Percentiles rank a stretch among this genome's conserved stretches.
Conservation (phyloP, 2,329 filamentous ascomycete genomes). For the Grosmannia clavigera region DNA sequence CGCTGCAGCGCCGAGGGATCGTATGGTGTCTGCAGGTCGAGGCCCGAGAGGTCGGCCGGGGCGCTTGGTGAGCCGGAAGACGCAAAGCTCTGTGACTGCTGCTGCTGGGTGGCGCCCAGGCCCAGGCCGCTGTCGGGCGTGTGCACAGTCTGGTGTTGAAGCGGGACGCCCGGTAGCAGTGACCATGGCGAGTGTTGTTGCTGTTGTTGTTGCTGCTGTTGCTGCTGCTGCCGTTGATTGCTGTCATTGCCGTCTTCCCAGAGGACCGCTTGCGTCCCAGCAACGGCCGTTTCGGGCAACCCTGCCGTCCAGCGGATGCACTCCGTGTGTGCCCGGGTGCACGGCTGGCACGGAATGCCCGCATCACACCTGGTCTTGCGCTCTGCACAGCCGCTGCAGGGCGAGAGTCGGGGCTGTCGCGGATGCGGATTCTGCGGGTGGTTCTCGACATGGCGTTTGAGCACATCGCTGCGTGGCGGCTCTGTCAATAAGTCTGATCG, state of each 20-base stretch:
- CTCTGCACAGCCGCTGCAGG: neutral
- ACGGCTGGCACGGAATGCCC: neutral
- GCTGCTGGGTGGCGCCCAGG: no score
- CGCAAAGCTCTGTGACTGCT: neutral
- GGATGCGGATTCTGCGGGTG: conserved; percentile 2
- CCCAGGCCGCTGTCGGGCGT: neutral
- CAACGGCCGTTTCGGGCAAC: neutral
- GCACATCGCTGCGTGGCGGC: conserved; percentile 1
- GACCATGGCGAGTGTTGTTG: neutral
- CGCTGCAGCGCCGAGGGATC: neutral
- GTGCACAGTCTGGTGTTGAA: neutral
- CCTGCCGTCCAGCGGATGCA: neutral
- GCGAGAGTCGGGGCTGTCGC: neutral
- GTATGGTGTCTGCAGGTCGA: neutral
- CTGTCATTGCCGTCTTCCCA: neutral
- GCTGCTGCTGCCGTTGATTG: neutral
- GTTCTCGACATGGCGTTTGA: conserved; percentile 4
- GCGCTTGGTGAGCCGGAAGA: neutral
- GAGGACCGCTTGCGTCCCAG: neutral
- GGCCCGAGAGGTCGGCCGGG: neutral
- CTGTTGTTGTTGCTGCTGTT: no score
- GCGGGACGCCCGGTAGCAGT: neutral
- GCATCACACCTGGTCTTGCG: neutral
- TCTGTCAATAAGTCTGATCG: neutral
- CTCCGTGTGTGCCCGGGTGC: neutral